These are phyloP conservation scores for Salinomyces thailandicus DNA, from an alignment of 2,329 filamentous ascomycete species.

Conservation along the genomic window DNA sequence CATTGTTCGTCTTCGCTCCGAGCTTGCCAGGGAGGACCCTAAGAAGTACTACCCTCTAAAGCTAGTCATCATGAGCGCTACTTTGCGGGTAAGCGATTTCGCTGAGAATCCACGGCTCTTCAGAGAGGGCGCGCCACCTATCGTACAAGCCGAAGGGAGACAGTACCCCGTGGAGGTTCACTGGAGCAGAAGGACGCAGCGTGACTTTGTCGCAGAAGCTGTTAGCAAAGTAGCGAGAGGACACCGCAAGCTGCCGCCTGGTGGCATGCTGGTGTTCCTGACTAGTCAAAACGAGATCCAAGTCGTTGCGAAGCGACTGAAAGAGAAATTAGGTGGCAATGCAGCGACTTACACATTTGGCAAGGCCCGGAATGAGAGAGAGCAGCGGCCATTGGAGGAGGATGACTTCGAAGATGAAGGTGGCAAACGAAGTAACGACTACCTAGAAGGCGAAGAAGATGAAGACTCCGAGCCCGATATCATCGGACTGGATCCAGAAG, in stretches of 20 bases:
- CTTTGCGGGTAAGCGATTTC: conserved; percentile 80
- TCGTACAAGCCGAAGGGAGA: conserved; percentile 81
- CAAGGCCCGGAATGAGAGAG: neutral
- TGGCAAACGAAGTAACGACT: conserved; percentile 53
- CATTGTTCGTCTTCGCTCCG: conserved; percentile 72
- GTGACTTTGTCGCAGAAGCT: conserved; percentile 84
- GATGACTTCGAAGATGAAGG: conserved; percentile 31
- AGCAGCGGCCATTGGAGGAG: neutral
- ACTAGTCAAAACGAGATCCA: conserved; percentile 90
- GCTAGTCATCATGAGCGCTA: conserved; percentile 96
- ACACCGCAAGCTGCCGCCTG: conserved; percentile 79
- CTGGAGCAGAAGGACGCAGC: conserved; percentile 70
- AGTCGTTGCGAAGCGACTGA: conserved; percentile 68
- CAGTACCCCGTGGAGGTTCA: conserved; percentile 86
- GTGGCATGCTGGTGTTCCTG: conserved; percentile 85
- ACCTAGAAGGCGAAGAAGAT: conserved; percentile 33
- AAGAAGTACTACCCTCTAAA: conserved; percentile 66
- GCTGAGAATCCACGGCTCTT: conserved; percentile 77
- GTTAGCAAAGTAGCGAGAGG: conserved; percentile 79
- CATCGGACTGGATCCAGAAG: conserved; percentile 46
- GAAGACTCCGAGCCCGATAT: conserved; percentile 51
- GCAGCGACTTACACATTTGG: conserved; percentile 26
- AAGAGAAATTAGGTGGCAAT: conserved; percentile 50
- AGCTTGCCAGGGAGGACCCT: conserved; percentile 61
- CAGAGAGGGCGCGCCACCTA: conserved; percentile 57